A percentile compares a stretch with the other conserved stretches of the same genome.
These are phyloP conservation scores for Rhizophagus sp. DNA, from an alignment of 192 early-diverging fungal genomes.

Conservation along the genomic window DNA sequence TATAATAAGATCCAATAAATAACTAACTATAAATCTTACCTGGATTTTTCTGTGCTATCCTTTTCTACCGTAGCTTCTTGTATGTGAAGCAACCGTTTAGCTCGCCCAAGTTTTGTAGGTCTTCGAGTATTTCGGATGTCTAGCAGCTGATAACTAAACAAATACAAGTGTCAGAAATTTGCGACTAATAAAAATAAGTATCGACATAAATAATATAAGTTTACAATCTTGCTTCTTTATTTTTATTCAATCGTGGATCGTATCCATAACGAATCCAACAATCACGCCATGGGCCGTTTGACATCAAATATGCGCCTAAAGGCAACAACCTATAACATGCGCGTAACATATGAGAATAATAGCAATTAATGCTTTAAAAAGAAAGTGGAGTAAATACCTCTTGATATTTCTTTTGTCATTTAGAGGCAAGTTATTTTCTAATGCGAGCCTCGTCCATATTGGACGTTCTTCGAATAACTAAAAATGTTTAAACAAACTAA, in stretches of 20 bases:
- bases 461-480: conserved; percentile 48
- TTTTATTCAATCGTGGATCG: conserved; percentile 40
- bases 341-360: neutral
- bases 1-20: neutral
- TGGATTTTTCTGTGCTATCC: conserved; percentile 1
- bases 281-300: conserved; percentile 48
- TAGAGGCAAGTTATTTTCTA: conserved; percentile 29
- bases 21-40: conserved; percentile 19
- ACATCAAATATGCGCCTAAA: conserved; percentile 38
- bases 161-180: neutral
- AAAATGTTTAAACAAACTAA: neutral
- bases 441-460: conserved; percentile 44
- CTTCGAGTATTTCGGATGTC: conserved; percentile 22
- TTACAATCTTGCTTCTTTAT: conserved; percentile 33
- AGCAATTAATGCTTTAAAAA: conserved; percentile 1
- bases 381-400: conserved; percentile 2
- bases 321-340: conserved; percentile 33
- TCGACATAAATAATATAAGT: neutral
- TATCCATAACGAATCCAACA: conserved; percentile 51
- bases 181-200: neutral
- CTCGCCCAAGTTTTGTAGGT: conserved; percentile 9
- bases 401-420: conserved; percentile 34
- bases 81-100: conserved; percentile 11
- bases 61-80: neutral
- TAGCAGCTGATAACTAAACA: conserved; percentile 26